Percentiles rank a stretch among this genome's conserved stretches.
Evolutionary conservation across 345 rosid genomes (phyloP).

Genomic region (Trapa bicornis): DNA sequence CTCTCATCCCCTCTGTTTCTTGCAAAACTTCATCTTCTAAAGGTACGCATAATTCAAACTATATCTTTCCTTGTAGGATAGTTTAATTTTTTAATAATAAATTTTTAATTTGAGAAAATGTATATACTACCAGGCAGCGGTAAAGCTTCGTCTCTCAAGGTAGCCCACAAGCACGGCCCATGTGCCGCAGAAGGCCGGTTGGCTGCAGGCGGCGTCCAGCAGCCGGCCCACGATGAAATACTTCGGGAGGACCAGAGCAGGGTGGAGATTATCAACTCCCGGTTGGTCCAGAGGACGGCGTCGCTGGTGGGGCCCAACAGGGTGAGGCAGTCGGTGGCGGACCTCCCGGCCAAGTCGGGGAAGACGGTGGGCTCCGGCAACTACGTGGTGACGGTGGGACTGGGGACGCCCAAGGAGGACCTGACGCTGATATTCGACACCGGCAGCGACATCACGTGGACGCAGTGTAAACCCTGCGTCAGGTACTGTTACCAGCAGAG

Average conservation of each 20-base stretch:
- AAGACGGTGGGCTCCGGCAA: slow-evolving; percentile 37
- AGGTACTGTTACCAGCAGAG: slow-evolving; percentile 35
- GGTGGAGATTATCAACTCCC: slow-evolving; percentile 48
- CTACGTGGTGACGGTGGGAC: slow-evolving; percentile 41
- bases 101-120: too few species aligned
- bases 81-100: too few species aligned
- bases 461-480: slow-evolving; percentile 46
- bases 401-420: slow-evolving; percentile 46
- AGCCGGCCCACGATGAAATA: slow-evolving; percentile 29
- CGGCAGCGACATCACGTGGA: slow-evolving; percentile 68
- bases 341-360: slow-evolving; percentile 52
- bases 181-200: slow-evolving; percentile 24
- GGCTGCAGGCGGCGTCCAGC: neutral
- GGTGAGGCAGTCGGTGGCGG: slow-evolving; percentile 8
- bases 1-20: slow-evolving; percentile 6
- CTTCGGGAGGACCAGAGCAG: slow-evolving; percentile 51
- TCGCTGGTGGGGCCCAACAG: slow-evolving; percentile 1
- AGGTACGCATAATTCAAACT: neutral
- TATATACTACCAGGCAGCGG: neutral
- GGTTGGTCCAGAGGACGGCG: slow-evolving; percentile 14
- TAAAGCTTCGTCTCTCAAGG: slow-evolving; percentile 32
- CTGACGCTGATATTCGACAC: slow-evolving; percentile 47
- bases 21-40: neutral
- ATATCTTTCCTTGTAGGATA: too few species aligned
- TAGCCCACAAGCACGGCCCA: slow-evolving; percentile 62